phyloP scores from a whole-genome alignment of 2,329 filamentous ascomycete species.

The Trichoderma guizhouense region DNA sequence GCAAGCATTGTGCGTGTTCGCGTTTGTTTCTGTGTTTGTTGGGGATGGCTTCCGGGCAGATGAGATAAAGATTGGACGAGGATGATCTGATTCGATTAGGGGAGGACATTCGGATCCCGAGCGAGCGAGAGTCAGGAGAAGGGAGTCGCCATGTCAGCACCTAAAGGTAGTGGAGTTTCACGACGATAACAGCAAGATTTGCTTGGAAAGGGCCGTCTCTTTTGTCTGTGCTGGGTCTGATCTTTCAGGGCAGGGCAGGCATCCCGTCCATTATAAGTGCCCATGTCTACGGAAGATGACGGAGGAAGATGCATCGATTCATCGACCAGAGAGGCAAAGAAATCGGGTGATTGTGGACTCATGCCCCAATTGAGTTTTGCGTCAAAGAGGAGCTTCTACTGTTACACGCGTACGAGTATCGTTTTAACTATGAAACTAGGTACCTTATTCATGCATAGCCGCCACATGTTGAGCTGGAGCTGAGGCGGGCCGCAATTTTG shows the following conservation, averaged over 20 bases:
- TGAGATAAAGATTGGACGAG: not conserved
- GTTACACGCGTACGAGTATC: not conserved
- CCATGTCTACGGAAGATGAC: slow-evolving; percentile 7
- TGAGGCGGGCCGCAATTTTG: not conserved
- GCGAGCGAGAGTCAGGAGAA: not conserved
- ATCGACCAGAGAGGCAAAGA: not conserved
- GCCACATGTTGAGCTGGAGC: not conserved
- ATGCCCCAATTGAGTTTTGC: not conserved
- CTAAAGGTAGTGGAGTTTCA: not conserved
- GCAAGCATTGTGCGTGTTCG: not conserved
- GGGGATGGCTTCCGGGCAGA: not conserved
- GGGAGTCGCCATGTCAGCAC: not conserved
- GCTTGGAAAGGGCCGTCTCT: not conserved
- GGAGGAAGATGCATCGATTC: not conserved
- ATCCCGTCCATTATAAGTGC: slow-evolving; percentile 7
- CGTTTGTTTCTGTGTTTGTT: not conserved
- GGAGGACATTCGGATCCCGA: not conserved
- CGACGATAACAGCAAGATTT: not conserved
- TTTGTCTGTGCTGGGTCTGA: not conserved
- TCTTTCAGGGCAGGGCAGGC: not conserved
- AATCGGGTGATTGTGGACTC: slow-evolving; percentile 14
- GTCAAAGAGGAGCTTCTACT: not conserved
- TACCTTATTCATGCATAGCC: not conserved
- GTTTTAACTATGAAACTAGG: not conserved
- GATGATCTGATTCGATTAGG: not conserved